phyloP scores from a whole-genome alignment of 352 stramenopile species.

The Hyaloperonospora brassicae region DNA sequence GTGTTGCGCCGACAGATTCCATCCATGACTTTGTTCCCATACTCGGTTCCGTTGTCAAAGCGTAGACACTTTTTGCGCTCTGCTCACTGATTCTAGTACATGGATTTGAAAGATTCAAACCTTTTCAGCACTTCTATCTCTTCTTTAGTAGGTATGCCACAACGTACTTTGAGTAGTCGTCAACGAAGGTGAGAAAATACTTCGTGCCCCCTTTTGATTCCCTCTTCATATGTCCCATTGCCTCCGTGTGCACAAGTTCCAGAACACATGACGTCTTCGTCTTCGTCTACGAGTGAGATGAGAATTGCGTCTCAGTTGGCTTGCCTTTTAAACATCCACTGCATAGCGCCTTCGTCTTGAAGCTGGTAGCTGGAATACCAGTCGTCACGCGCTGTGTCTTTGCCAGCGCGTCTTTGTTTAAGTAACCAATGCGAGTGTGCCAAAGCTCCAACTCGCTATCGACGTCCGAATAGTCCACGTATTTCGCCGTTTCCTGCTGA shows the following conservation, averaged over 20 bases:
- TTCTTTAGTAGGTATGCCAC: conserved; percentile 10
- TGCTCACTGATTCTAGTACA: conserved; percentile 16
- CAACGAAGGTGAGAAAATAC: conserved; percentile 3
- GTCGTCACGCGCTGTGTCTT: neutral
- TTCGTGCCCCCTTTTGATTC: neutral
- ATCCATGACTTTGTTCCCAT: conserved; percentile 10
- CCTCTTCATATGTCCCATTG: conserved; percentile 10
- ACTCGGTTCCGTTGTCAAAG: conserved; percentile 27
- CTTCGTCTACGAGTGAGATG: neutral
- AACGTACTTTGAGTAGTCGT: conserved; percentile 13
- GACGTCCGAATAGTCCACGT: conserved; percentile 4
- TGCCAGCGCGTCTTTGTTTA: neutral
- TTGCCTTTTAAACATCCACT: neutral
- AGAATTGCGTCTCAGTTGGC: neutral
- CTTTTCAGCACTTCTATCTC: conserved; percentile 10
- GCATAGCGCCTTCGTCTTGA: neutral
- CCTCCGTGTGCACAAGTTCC: conserved; percentile 12
- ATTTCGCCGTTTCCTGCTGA: conserved; percentile 1
- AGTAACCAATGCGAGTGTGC: neutral
- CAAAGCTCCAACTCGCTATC: conserved; percentile 11
- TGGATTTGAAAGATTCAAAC: conserved; percentile 11
- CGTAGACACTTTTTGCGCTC: conserved; percentile 11
- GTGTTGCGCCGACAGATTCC: neutral
- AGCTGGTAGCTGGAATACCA: neutral
- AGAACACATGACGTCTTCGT: conserved; percentile 10